Conservation (phyloP, 2,329 filamentous ascomycete genomes). For the Clonostachys sp. region DNA sequence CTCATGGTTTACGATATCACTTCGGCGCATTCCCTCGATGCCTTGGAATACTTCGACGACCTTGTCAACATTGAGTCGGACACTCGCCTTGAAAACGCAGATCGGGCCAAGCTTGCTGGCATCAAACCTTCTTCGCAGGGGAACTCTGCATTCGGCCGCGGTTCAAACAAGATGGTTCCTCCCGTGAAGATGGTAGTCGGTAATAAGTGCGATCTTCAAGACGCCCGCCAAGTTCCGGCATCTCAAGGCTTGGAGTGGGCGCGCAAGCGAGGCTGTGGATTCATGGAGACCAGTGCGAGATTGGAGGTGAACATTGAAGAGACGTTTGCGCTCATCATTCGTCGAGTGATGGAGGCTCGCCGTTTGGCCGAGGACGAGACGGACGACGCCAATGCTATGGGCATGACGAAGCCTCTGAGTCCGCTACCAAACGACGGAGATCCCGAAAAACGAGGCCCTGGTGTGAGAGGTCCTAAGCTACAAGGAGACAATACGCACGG, state of each 20-base stretch:
- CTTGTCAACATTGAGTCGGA: conserved; percentile 82
- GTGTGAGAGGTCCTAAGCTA: conserved; percentile 36
- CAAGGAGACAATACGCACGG: conserved; percentile 34
- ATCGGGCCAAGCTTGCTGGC: conserved; percentile 41
- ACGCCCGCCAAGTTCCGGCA: conserved; percentile 64
- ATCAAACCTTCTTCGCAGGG: conserved; percentile 12
- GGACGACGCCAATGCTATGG: conserved; percentile 39
- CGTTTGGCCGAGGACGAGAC: conserved; percentile 41
- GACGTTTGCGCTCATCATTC: conserved; percentile 71
- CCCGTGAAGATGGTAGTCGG: conserved; percentile 81
- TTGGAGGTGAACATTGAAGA: conserved; percentile 87
- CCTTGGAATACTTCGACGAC: conserved; percentile 74
- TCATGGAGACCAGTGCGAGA: conserved; percentile 85
- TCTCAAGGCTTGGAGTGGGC: conserved; percentile 75
- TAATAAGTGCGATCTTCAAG: conserved; percentile 80
- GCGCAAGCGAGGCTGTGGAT: conserved; percentile 66
- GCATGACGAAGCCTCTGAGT: conserved; percentile 54
- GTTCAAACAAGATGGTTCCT: conserved; percentile 45
- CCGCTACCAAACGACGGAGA: conserved; percentile 37
- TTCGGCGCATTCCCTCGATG: conserved; percentile 60
- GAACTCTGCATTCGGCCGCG: neutral
- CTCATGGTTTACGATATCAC: conserved; percentile 88
- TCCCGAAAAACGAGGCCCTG: conserved; percentile 38
- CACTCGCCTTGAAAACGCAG: conserved; percentile 58
- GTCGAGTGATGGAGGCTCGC: conserved; percentile 56